phyloP scores from a whole-genome alignment of 306 rosid species.

The Pterocarpus macrocarpus region DNA sequence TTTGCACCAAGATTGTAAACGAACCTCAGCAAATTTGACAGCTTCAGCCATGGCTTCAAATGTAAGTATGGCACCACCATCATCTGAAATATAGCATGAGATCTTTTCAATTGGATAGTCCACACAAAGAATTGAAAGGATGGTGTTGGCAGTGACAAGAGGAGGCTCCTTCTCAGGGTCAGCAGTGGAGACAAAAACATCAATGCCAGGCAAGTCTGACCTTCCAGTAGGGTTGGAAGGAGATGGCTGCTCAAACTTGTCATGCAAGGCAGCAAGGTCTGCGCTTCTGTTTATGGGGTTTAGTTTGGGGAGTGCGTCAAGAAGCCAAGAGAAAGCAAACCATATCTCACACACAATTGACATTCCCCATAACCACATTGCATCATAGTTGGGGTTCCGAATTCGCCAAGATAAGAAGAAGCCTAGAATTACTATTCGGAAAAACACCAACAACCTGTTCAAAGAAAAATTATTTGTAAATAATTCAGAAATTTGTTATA shows the following conservation, averaged over 20 bases:
- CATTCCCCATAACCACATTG: conserved; percentile 88
- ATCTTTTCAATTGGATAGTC: conserved; percentile 80
- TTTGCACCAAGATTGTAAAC: not conserved
- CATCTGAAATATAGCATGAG: conserved; percentile 80
- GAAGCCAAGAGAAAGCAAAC: conserved; percentile 88
- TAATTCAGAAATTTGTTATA: too few relatives aligned
- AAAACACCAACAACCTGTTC: conserved; percentile 63
- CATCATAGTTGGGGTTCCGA: conserved; percentile 75
- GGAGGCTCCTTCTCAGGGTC: conserved; percentile 92
- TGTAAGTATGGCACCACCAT: conserved; percentile 91
- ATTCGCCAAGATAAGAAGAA: conserved; percentile 71
- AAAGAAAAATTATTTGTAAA: not conserved
- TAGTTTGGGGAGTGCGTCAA: conserved; percentile 76
- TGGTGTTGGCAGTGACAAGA: conserved; percentile 85
- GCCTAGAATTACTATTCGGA: conserved; percentile 58
- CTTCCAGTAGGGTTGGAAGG: conserved; percentile 68
- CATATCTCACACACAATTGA: conserved; percentile 88
- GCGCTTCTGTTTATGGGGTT: conserved; percentile 87
- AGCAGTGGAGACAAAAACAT: conserved; percentile 79
- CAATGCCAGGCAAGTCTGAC: conserved; percentile 82
- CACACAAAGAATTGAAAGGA: conserved; percentile 77
- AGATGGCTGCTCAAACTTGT: conserved; percentile 74
- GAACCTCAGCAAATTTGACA: conserved; percentile 81
- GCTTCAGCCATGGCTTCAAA: conserved; percentile 95
- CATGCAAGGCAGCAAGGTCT: conserved; percentile 70